phyloP scores from a whole-genome alignment of 257 asterid genomes.

The Salvia hispanica region DNA sequence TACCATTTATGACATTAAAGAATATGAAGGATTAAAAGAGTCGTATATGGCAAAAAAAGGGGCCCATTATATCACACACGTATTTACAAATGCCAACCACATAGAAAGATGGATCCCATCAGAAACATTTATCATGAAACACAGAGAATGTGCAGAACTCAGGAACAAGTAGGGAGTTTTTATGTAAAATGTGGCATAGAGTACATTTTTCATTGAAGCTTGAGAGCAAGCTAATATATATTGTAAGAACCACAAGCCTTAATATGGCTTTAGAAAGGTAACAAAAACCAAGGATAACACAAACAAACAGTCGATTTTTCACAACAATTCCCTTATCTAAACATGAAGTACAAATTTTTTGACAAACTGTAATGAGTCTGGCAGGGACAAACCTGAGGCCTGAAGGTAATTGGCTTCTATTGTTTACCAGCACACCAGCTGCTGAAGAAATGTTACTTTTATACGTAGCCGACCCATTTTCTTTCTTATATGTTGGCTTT shows the following conservation, averaged over 20 bases:
- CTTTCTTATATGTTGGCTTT: constrained; percentile 66
- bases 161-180: too few relatives aligned
- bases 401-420: constrained; percentile 50
- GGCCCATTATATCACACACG: too few relatives aligned
- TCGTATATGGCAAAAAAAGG: not conserved
- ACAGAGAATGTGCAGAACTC: too few relatives aligned
- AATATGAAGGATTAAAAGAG: not conserved
- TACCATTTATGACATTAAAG: not conserved
- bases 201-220: not conserved
- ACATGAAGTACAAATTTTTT: constrained; percentile 13
- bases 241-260: not conserved
- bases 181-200: too few relatives aligned
- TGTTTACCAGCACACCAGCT: constrained; percentile 50
- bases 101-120: not conserved
- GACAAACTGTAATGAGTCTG: constrained; percentile 2
- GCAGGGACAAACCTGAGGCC: constrained; percentile 50
- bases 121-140: too few relatives aligned
- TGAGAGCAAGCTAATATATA: not conserved
- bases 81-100: not conserved
- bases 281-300: not conserved
- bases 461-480: constrained; percentile 55
- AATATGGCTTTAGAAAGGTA: not conserved
- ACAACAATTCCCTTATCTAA: not conserved
- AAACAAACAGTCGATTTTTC: not conserved
- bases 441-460: constrained; percentile 50